Evolutionary conservation across 306 rosid species (phyloP), one percentile per base, ranked within the genome.

Genomic region (Pterocarpus macrocarpus): DNA sequence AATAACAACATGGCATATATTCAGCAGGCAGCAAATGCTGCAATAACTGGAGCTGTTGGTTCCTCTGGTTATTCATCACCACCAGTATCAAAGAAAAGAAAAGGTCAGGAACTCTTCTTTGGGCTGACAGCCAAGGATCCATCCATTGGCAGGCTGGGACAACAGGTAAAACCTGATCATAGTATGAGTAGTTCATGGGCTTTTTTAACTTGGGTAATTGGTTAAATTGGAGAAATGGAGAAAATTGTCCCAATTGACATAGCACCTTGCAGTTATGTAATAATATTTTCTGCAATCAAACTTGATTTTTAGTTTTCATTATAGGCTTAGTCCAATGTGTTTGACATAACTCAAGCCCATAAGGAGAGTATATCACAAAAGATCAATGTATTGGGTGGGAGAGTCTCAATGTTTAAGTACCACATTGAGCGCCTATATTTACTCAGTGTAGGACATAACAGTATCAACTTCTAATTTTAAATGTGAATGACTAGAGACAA

Each of bases 21-120:
- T 90, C 99, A 96, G 85, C 98, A 93, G 86, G 97, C 97, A 47
- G 99, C 99, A 68, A 96, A 96, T 90, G 99, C 99, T 85, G 97
- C 98, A 85, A 93, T 96, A 80, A 96, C 99, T 58, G 99, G 98
- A 84, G 99, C 99, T 71, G 87, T 96, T 84, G 99, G 99, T 74
- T 96, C 99, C 86, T 96, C 99, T 63, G 99, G 99, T 49, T 96
- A 83, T 86, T 87, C 92, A 55, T 87, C 98, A 33, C 99, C 97
- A 12, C 94, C 97, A 7, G 78, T 88, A 75, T 81, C 97, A 33
- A 93, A 88, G 84, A 96, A 88, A 90, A 88, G 97, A 74, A 96
- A 90, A 86, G 90, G 90, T 73, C 91, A 88, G 62, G 99, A 96
- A 50, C 91, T 88, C 81, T 86, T 83, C 82, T 89, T 88, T 86